Evolutionary conservation across 805 yeast species (phyloP), one percentile per base, ranked within the genome.

Genomic region (Yarrowia bubula): DNA sequence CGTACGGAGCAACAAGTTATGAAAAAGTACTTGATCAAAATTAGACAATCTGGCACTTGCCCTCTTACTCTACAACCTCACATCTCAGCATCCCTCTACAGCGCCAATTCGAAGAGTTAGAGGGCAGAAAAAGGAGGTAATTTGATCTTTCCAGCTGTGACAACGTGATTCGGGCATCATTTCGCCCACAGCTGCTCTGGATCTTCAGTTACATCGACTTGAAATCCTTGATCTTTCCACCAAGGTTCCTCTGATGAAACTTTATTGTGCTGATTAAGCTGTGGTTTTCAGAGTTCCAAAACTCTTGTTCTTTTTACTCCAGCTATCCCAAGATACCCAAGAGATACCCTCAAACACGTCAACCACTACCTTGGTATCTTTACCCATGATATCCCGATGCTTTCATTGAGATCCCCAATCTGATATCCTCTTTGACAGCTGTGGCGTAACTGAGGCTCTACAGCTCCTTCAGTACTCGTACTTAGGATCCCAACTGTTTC

Each of bases 231-330:
- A 48, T 31, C 4, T 18, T 41, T 35, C 55, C 55, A 48, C 55
- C 55, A 48, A 48, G 55, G 55, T 48, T 48, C 55, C 55, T 8
- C 10, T 17, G 17, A 17, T 22, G 28, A 48, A 48, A 48, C 55
- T 18, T 18, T 48, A 41, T 35, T 48, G 28, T 33, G 53, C 9
- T 17, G 17, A 33, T 38, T 17, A 32, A 47, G 39, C 48, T 14
- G 42, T 13, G 17, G 17, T 22, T 22, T 22, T 22, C 4, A 22
- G 28, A 22, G 28, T 5, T 3, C 28, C 28, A 22, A 22, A 22
- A 22, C 28, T 22, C 4, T 22, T 22, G 28, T 22, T 22, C 28
- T 22, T 22, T 22, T 22, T 22, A 22, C 28, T 22, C 28, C 28
- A 22, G 5, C 3, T 22, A 22, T 22, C 28, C 28, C 28, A 22